A percentile compares a stretch with the other conserved stretches of the same genome.
Evolutionary conservation across 1,284 basidiomycete genomes (phyloP).

Genomic region (Volvariella surrecta): DNA sequence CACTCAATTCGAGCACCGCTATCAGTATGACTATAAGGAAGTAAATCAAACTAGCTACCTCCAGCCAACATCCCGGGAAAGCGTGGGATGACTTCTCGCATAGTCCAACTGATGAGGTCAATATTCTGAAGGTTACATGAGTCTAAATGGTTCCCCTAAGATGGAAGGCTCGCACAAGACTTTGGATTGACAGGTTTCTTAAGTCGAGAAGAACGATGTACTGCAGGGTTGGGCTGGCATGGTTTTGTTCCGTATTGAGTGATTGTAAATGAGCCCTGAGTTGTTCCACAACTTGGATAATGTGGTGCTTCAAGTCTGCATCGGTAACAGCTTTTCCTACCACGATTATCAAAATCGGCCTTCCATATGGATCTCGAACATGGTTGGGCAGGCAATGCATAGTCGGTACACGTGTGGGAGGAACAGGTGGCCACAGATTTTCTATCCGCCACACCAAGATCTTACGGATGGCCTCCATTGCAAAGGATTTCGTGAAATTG

Average conservation of each 20-base stretch:
- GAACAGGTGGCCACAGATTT: slow-evolving; percentile 31
- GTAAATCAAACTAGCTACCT: slow-evolving; percentile 29
- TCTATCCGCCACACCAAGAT: slow-evolving; percentile 51
- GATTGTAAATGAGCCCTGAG: slow-evolving; percentile 43
- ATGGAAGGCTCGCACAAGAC: slow-evolving; percentile 36
- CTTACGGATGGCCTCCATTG: slow-evolving; percentile 50
- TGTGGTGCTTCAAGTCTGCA: slow-evolving; percentile 27
- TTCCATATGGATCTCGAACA: slow-evolving; percentile 48
- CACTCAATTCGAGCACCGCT: slow-evolving; percentile 27
- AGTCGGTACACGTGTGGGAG: slow-evolving; percentile 23
- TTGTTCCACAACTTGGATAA: slow-evolving; percentile 44
- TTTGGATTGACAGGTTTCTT: slow-evolving; percentile 46
- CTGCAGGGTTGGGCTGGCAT: slow-evolving; percentile 37
- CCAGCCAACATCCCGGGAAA: slow-evolving; percentile 75
- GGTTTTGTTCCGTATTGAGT: slow-evolving; percentile 17
- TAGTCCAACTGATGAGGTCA: slow-evolving; percentile 54
- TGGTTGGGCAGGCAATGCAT: slow-evolving; percentile 43
- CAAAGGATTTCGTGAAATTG: slow-evolving; percentile 53
- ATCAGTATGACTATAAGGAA: slow-evolving; percentile 5
- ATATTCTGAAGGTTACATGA: slow-evolving; percentile 34
- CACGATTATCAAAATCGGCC: slow-evolving; percentile 50
- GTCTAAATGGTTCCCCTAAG: slow-evolving; percentile 3
- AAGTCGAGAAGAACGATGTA: slow-evolving; percentile 67
- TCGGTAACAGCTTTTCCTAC: slow-evolving; percentile 25
- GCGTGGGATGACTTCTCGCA: slow-evolving; percentile 56